Base-by-base conservation (phyloP, 345 rosid genomes). In the Camelina sativa region DNA sequence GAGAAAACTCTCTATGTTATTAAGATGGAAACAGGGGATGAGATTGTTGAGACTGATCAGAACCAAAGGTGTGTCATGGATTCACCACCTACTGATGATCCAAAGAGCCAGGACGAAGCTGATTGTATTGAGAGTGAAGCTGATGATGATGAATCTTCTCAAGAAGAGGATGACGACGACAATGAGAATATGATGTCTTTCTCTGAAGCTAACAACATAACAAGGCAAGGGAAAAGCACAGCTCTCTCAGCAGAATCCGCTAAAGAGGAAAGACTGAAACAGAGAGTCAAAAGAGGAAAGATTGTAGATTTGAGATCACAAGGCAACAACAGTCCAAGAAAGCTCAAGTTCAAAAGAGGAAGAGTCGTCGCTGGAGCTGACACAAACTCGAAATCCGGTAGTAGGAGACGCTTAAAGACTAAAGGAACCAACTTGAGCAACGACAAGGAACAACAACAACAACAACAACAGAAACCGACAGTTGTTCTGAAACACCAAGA, bases 401-500 rank as follows among this genome's bases (percentile, higher is more conserved):
- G 71, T 62, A 64, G 72, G 34, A 81, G 75, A 85, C 87, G 79
- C 61, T 74, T 82, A 50, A 87, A 79, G 86, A 81, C 76, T 82
- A 73, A 77, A 76, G 28, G 43, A 86, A 84, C 65, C 19, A 35
- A 53, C 52, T 28, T 35, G 2, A 71, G 30, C 30, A 58, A 65
- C 19, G 58, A 70, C 10, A 74, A 34, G 5, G 5, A 28, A 28
- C 30, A 69, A 53, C 52, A 61, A 15, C 54, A 28, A 28, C 30
- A 69, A 53, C 52, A 61, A 15, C 54, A 77, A 80, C 44, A 41
- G 80, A 53, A 38, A 43, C 32, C 47, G 62, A 62, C 34, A 65
- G 84, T 89, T 64, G 79, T 73, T 63, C 74, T 92, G 83, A 89
- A 90, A 77, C 97, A 86, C 79, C 94, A 89, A 81, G 93, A 86